Conservation (phyloP, 495 filamentous ascomycete species). For the Endocarpon pusillum region DNA sequence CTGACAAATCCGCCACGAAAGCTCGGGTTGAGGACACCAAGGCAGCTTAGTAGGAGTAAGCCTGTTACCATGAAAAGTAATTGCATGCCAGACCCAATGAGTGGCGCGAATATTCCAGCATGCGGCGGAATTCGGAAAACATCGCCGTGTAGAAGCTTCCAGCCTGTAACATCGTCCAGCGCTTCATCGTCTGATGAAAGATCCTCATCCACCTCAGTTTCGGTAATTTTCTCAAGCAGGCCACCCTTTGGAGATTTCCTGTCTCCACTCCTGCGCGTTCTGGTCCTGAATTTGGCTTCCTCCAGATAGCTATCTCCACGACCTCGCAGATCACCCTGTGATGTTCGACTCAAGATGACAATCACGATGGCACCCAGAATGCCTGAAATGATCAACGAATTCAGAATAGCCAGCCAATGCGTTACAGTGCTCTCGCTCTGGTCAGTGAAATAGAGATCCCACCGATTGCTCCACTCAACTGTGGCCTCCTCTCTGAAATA, state of each 20-base stretch:
- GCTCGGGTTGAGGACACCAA: constrained; percentile 78
- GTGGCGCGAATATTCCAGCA: constrained; percentile 64
- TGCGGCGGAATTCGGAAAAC: constrained; percentile 71
- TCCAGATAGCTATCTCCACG: constrained; percentile 48
- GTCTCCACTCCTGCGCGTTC: constrained; percentile 28
- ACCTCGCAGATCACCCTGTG: constrained; percentile 64
- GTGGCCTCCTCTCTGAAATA: constrained; percentile 76
- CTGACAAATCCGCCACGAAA: constrained; percentile 86
- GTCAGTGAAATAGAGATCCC: constrained; percentile 89
- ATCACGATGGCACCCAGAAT: constrained; percentile 70
- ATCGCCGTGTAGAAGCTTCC: constrained; percentile 89
- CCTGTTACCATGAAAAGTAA: constrained; percentile 73
- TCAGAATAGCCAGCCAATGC: constrained; percentile 86
- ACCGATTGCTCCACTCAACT: constrained; percentile 73
- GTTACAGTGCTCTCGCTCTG: constrained; percentile 72
- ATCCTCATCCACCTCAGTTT: constrained; percentile 44
- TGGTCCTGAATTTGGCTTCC: constrained; percentile 43
- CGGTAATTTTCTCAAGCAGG: constrained; percentile 46
- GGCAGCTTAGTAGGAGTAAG: constrained; percentile 58
- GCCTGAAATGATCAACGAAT: constrained; percentile 74
- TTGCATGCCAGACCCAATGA: constrained; percentile 82
- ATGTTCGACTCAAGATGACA: constrained; percentile 70
- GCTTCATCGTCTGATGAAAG: constrained; percentile 56
- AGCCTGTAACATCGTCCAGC: constrained; percentile 74
- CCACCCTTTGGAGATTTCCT: constrained; percentile 39